Evolutionary conservation across 768 basidiomycete species (phyloP).

Genomic region (Lentinula detonsa): DNA sequence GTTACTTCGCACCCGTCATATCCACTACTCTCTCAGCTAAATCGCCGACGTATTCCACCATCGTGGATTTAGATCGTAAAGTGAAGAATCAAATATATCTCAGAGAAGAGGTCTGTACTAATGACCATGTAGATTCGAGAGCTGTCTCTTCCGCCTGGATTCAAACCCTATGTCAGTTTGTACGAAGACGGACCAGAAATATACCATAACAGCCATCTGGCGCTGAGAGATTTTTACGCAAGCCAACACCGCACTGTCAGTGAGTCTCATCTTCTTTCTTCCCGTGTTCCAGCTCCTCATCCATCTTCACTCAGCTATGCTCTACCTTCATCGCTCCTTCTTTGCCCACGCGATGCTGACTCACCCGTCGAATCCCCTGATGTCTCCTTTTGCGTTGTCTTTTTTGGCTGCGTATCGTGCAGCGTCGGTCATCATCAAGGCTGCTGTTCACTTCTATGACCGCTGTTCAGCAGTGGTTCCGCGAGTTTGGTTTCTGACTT

Average conservation of each 20-base stretch:
- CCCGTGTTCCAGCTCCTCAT: not conserved
- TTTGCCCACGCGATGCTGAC: conserved; percentile 55
- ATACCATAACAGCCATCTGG: conserved; percentile 43
- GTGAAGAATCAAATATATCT: not conserved
- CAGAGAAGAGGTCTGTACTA: not conserved
- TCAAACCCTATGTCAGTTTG: conserved; percentile 37
- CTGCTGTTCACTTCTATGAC: conserved; percentile 42
- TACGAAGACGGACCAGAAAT: conserved; percentile 43
- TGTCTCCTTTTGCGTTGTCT: conserved; percentile 50
- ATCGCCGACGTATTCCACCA: conserved; percentile 36
- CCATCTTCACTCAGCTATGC: conserved; percentile 30
- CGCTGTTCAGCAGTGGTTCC: conserved; percentile 40
- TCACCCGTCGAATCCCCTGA: conserved; percentile 44
- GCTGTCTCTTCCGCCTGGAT: conserved; percentile 36
- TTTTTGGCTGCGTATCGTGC: conserved; percentile 50
- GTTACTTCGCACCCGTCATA: conserved; percentile 33
- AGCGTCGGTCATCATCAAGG: conserved; percentile 46
- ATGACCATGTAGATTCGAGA: conserved; percentile 27
- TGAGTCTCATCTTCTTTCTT: conserved; percentile 24
- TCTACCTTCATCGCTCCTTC: conserved; percentile 51
- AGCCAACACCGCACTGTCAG: conserved; percentile 55
- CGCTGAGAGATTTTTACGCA: conserved; percentile 48
- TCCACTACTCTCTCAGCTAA: conserved; percentile 44
- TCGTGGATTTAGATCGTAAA: conserved; percentile 46
- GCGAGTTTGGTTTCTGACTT: conserved; percentile 45